Percentiles rank a stretch among this genome's conserved stretches.
These are phyloP conservation scores for Sporisorium scitamineum DNA, from an alignment of 1,284 basidiomycete genomes.

Conservation along the genomic window DNA sequence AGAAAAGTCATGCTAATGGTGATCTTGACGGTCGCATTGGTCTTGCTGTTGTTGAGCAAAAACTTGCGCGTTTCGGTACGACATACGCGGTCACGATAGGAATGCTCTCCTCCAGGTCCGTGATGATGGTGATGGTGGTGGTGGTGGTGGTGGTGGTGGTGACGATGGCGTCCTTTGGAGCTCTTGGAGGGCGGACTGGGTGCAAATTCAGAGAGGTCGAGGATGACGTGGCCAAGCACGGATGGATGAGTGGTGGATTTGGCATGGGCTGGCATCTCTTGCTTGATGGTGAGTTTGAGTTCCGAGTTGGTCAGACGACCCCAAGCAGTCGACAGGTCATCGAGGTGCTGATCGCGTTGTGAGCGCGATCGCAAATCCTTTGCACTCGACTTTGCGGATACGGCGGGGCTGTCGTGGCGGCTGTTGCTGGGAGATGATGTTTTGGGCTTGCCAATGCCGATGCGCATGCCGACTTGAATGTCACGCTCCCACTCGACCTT, in stretches of 20 bases:
- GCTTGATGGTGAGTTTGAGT: conserved; percentile 56
- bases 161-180: conserved; percentile 29
- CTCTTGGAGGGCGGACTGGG: conserved; percentile 71
- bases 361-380: conserved; percentile 37
- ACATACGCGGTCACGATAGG: conserved; percentile 24
- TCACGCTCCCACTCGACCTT: conserved; percentile 58
- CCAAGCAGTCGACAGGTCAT: conserved; percentile 45
- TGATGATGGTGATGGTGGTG: conserved; percentile 37
- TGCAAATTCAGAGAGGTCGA: conserved; percentile 83
- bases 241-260: conserved; percentile 39
- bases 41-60: conserved; percentile 80
- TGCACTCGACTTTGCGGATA: conserved; percentile 43
- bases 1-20: conserved; percentile 76
- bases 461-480: conserved; percentile 57
- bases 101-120: conserved; percentile 30
- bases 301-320: conserved; percentile 54
- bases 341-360: conserved; percentile 30
- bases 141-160: conserved; percentile 49
- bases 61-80: conserved; percentile 76
- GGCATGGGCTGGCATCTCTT: conserved; percentile 38
- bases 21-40: conserved; percentile 80
- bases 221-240: conserved; percentile 75
- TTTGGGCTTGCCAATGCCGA: conserved; percentile 57
- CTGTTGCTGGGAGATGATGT: conserved; percentile 22
- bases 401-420: conserved; percentile 25